These are phyloP conservation scores for Suillus fuscotomentosus DNA, from an alignment of 768 basidiomycete species.

Conservation along the genomic window DNA sequence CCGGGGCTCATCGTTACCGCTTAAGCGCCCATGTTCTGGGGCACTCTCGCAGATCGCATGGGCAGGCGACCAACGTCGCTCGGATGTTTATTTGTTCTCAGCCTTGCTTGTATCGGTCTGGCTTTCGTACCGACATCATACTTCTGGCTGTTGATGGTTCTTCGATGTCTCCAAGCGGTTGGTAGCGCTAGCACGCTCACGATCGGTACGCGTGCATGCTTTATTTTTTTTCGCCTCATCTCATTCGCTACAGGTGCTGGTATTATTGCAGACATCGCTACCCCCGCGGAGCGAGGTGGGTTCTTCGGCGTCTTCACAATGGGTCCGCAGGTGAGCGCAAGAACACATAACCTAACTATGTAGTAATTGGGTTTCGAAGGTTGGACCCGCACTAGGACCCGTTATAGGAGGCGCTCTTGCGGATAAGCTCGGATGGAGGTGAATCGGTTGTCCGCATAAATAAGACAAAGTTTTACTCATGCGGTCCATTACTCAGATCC, in stretches of 20 bases:
- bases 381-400: constrained; percentile 54
- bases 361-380: constrained; percentile 23
- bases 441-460: not conserved
- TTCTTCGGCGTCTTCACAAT: constrained; percentile 64
- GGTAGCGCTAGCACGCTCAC: constrained; percentile 75
- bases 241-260: constrained; percentile 51
- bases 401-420: constrained; percentile 55
- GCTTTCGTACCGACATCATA: constrained; percentile 47
- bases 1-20: not conserved
- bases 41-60: constrained; percentile 59
- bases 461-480: not conserved
- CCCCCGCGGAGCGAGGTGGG: constrained; percentile 64
- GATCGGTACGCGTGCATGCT: constrained; percentile 40
- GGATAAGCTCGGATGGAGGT: constrained; percentile 65
- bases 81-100: constrained; percentile 56
- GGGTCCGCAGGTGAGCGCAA: constrained; percentile 52
- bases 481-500: constrained; percentile 32
- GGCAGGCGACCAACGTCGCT: constrained; percentile 62
- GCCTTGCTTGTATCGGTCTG: constrained; percentile 58
- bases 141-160: constrained; percentile 72
- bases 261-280: constrained; percentile 71
- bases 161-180: constrained; percentile 73
- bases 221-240: not conserved
- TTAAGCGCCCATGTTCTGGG: constrained; percentile 53
- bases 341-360: not conserved